These are phyloP conservation scores for Saturnispora sekii DNA, from an alignment of 805 yeast genomes.

Conservation along the genomic window DNA sequence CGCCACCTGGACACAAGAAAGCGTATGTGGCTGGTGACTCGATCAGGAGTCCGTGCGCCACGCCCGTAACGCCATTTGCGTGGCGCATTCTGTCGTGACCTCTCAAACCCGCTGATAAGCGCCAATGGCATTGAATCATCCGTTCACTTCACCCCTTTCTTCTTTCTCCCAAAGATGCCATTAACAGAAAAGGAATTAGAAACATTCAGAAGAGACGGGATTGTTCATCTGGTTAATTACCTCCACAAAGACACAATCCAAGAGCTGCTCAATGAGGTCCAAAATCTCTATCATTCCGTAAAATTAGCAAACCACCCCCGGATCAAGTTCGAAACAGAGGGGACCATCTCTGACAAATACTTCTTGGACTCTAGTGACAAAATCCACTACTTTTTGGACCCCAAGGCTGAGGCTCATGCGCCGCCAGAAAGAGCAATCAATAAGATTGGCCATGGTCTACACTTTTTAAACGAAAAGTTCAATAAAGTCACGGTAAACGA, in stretches of 20 bases:
- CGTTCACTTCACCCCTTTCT: background rate
- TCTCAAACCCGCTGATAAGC: background rate
- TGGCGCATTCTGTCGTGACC: background rate
- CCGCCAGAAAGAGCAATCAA: slow-evolving; percentile 53
- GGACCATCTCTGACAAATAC: slow-evolving; percentile 58
- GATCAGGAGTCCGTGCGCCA: no score
- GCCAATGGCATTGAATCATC: background rate
- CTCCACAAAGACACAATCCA: slow-evolving; percentile 34
- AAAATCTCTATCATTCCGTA: slow-evolving; percentile 36
- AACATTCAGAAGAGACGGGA: slow-evolving; percentile 46
- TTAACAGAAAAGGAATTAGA: slow-evolving; percentile 42
- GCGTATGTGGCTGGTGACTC: no score
- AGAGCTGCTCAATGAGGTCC: slow-evolving; percentile 34
- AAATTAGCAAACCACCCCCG: slow-evolving; percentile 52
- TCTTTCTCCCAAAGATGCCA: slow-evolving; percentile 15
- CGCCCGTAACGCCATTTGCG: no score
- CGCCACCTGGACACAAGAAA: background rate
- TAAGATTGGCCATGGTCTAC: slow-evolving; percentile 75
- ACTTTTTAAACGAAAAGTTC: slow-evolving; percentile 44
- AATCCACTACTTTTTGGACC: slow-evolving; percentile 60
- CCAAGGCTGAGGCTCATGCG: slow-evolving; percentile 43
- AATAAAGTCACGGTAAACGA: slow-evolving; percentile 39
- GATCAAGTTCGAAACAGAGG: slow-evolving; percentile 58
- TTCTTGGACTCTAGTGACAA: slow-evolving; percentile 63
- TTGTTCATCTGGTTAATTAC: slow-evolving; percentile 50